A percentile compares a stretch with the other conserved stretches of the same genome.
These are phyloP conservation scores for Arctium lappa DNA, from an alignment of 129 eudicot species.

Conservation along the genomic window DNA sequence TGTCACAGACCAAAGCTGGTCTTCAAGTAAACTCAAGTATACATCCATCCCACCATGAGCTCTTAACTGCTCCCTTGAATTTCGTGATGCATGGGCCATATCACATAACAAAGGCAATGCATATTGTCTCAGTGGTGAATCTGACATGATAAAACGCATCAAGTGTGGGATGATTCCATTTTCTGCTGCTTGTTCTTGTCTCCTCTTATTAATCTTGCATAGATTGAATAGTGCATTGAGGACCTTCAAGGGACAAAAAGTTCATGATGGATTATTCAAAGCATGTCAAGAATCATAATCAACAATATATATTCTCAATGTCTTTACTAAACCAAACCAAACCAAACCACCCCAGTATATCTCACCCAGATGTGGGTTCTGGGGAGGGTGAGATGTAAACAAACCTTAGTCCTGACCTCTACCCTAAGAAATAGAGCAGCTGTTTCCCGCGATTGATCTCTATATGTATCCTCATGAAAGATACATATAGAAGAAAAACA, in stretches of 20 bases:
- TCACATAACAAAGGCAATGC: slow-evolving; percentile 92
- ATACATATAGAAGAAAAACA: neutral
- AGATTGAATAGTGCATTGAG: slow-evolving; percentile 91
- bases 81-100: slow-evolving; percentile 97
- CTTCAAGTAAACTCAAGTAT: slow-evolving; percentile 90
- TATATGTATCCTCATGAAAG: neutral
- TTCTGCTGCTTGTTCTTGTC: slow-evolving; percentile 99
- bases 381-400: no score
- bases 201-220: slow-evolving; percentile 94
- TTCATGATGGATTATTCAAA: neutral
- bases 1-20: slow-evolving; percentile 92
- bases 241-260: slow-evolving; percentile 51
- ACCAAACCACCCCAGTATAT: no score
- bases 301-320: neutral
- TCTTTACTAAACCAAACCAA: neutral
- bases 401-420: no score
- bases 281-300: neutral
- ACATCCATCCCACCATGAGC: slow-evolving; percentile 98
- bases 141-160: slow-evolving; percentile 83
- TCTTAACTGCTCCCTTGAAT: slow-evolving; percentile 86
- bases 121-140: slow-evolving; percentile 78
- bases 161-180: slow-evolving; percentile 96
- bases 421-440: neutral
- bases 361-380: no score
- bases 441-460: neutral